These are phyloP conservation scores for Mycena galericulata DNA, from an alignment of 768 basidiomycete species.

Conservation along the genomic window DNA sequence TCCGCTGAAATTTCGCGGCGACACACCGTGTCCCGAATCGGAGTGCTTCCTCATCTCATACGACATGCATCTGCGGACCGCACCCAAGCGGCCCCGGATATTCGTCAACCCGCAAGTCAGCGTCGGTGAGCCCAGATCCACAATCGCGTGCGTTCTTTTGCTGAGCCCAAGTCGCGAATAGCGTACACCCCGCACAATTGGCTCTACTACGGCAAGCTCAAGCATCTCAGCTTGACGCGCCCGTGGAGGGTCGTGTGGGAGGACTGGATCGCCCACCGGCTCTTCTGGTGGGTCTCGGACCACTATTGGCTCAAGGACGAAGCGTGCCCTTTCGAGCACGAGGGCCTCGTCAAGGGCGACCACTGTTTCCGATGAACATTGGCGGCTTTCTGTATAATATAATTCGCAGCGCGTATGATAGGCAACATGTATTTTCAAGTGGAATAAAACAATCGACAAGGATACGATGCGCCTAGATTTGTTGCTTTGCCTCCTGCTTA, in stretches of 20 bases:
- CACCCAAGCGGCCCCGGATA: slow-evolving; percentile 33
- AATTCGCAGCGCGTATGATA: too few species aligned
- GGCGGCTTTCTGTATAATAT: background rate
- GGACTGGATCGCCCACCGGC: slow-evolving; percentile 38
- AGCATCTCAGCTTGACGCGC: slow-evolving; percentile 33
- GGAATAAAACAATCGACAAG: background rate
- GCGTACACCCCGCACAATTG: slow-evolving; percentile 37
- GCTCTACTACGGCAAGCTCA: slow-evolving; percentile 36
- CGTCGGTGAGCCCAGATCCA: slow-evolving; percentile 20
- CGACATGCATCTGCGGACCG: slow-evolving; percentile 39
- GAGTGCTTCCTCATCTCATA: slow-evolving; percentile 37
- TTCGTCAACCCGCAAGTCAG: slow-evolving; percentile 34
- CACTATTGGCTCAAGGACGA: slow-evolving; percentile 36
- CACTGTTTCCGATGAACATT: too few species aligned
- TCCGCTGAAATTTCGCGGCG: slow-evolving; percentile 34
- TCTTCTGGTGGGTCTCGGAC: slow-evolving; percentile 38
- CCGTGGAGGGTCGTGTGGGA: slow-evolving; percentile 39
- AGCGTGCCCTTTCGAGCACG: slow-evolving; percentile 32
- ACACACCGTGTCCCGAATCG: slow-evolving; percentile 33
- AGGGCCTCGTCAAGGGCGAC: slow-evolving; percentile 31
- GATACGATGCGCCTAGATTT: background rate
- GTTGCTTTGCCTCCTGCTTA: background rate
- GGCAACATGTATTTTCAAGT: too few species aligned
- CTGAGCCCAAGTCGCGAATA: background rate
- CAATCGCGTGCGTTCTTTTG: background rate